phyloP scores from a whole-genome alignment of 2,329 filamentous ascomycete species.

The Hypoxylon sp. region DNA sequence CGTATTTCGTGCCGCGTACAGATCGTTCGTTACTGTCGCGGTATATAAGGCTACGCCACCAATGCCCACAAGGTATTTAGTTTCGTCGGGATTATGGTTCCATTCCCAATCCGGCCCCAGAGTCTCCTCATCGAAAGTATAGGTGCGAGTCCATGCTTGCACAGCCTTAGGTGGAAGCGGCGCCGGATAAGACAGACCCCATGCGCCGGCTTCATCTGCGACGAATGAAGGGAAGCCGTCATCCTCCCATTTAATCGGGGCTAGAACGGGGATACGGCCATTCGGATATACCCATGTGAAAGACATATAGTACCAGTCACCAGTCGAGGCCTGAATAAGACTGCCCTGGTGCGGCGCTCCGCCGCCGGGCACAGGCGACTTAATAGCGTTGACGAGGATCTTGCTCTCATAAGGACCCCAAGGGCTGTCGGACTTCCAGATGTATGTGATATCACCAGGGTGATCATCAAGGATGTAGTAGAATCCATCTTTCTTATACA shows the following conservation, averaged over 20 bases:
- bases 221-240: constrained; percentile 67
- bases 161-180: constrained; percentile 54
- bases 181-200: constrained; percentile 63
- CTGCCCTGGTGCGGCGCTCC: constrained; percentile 70
- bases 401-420: constrained; percentile 68
- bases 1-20: constrained; percentile 65
- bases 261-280: constrained; percentile 70
- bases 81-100: constrained; percentile 73
- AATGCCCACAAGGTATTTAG: constrained; percentile 59
- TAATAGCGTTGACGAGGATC: constrained; percentile 61
- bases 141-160: constrained; percentile 57
- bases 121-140: constrained; percentile 61
- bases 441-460: constrained; percentile 62
- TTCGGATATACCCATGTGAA: constrained; percentile 70
- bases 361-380: constrained; percentile 61
- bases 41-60: constrained; percentile 64
- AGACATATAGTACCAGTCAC: constrained; percentile 72
- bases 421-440: constrained; percentile 65
- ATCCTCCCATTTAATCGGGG: constrained; percentile 66
- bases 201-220: constrained; percentile 59
- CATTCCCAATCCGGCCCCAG: constrained; percentile 69
- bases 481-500: constrained; percentile 70
- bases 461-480: constrained; percentile 70
- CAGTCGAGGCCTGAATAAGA: constrained; percentile 66
- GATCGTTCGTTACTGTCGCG: constrained; percentile 66